A percentile compares a stretch with the other conserved stretches of the same genome.
Conservation (phyloP, 768 basidiomycete species). For the Suillus subalutaceus region DNA sequence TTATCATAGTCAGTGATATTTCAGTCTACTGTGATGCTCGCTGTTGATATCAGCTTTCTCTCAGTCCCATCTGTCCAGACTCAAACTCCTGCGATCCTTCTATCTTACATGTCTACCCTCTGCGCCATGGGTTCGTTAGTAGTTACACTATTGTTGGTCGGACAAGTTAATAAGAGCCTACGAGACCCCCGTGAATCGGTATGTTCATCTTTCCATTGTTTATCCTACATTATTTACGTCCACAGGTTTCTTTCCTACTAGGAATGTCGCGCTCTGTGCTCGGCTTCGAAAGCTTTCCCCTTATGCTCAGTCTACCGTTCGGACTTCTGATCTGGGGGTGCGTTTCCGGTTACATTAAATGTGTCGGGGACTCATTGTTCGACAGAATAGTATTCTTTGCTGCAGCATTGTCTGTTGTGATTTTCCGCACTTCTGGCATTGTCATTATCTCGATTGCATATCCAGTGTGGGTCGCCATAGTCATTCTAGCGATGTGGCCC, state of each 20-base stretch:
- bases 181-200: conserved; percentile 29
- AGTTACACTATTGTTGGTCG: conserved; percentile 37
- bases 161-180: conserved; percentile 36
- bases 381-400: conserved; percentile 28
- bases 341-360: conserved; percentile 4
- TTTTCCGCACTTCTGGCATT: conserved; percentile 22
- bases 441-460: conserved; percentile 17
- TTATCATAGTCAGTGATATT: not conserved
- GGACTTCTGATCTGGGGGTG: conserved; percentile 36
- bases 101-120: conserved; percentile 41
- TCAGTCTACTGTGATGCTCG: conserved; percentile 54
- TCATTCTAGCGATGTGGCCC: conserved; percentile 8
- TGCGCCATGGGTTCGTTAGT: conserved; percentile 38
- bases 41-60: conserved; percentile 56
- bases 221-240: not conserved
- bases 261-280: conserved; percentile 14
- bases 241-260: conserved; percentile 28
- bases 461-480: conserved; percentile 1
- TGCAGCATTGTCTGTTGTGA: conserved; percentile 25
- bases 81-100: conserved; percentile 17
- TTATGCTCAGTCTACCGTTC: conserved; percentile 36
- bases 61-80: conserved; percentile 47
- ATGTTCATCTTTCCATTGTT: conserved; percentile 11
- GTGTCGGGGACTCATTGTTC: not conserved
- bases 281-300: conserved; percentile 31